Percentiles rank a stretch among this genome's conserved stretches.
Evolutionary conservation across 768 basidiomycete species (phyloP).

Genomic region (Suillus paluster): DNA sequence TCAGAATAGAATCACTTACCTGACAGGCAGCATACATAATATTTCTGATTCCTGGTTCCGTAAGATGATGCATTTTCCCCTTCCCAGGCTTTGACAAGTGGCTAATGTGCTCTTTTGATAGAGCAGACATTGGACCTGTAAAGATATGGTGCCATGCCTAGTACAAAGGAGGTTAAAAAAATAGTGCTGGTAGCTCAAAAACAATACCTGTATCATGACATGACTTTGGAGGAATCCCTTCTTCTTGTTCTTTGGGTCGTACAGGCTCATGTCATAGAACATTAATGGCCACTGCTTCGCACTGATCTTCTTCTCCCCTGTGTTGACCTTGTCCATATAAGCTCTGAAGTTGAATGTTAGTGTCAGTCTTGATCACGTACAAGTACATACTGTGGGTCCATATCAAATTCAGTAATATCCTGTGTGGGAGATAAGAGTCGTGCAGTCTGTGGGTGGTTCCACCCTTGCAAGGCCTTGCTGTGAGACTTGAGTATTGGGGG

Average conservation of each 20-base stretch:
- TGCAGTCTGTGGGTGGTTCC: slow-evolving; percentile 8
- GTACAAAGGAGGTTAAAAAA: neutral
- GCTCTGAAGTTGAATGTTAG: neutral
- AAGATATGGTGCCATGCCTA: slow-evolving; percentile 9
- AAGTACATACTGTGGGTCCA: slow-evolving; percentile 2
- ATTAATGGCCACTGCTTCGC: slow-evolving; percentile 1
- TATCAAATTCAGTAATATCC: neutral
- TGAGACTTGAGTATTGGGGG: neutral
- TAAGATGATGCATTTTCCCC: slow-evolving; percentile 2
- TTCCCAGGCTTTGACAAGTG: neutral
- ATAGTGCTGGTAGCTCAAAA: neutral
- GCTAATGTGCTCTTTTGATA: neutral
- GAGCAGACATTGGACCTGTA: slow-evolving; percentile 4
- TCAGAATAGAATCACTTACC: neutral
- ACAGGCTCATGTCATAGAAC: no score
- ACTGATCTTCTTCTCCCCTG: slow-evolving; percentile 4
- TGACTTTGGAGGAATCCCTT: neutral
- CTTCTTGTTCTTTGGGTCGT: slow-evolving; percentile 1
- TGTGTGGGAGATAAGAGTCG: neutral
- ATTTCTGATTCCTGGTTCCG: slow-evolving; percentile 5
- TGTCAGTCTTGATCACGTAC: neutral
- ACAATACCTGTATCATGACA: neutral
- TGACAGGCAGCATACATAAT: slow-evolving; percentile 9
- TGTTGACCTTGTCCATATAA: slow-evolving; percentile 5
- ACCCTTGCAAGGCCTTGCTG: slow-evolving; percentile 3